Base-by-base conservation (phyloP, 192 early-diverging fungal species). In the Coemansia sp. region DNA sequence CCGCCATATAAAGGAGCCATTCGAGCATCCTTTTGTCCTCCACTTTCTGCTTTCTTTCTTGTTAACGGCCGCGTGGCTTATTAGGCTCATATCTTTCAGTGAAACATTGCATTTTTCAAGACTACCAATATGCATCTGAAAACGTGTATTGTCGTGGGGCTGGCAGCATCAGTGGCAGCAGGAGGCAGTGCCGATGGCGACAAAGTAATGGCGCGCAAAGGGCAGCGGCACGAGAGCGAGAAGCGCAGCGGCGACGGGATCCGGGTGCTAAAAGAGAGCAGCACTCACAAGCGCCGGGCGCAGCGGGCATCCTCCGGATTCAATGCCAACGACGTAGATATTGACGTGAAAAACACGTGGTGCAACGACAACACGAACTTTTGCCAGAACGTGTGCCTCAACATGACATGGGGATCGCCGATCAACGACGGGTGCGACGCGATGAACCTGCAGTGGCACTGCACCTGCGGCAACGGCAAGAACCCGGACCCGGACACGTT, bases 301-400 rank as follows among this genome's bases (percentile, higher is more conserved):
- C 44, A 31, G 55, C 68, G 72, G 44, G 57, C 59, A 1, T 58
- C 67, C 5, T 65, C 68, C 13, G 68, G 59, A 3, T 67, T 78
- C 46, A 55, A 78, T 44, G 18, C 78, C 8, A 54, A 58, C 65
- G 51, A 59, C 33, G 62, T 75, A 3, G 61, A 57, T 60, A 72
- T 67, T 41, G 64, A 61, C 35, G 62, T 69, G 35, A 71, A 72
- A 38, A 71, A 62, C 30, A 75, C 67, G 20, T 71, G 72, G 79
- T 80, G 79, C 48, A 72, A 67, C 57, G 64, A 80, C 55, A 75
- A 80, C 68, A 68, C 68, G 11, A 70, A 75, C 49, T 80, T 80
- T 53, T 80, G 79, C 63, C 38, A 68, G 33, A 80, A 80, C 65
- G 65, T 80, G 47, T 80, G 79, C 26, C 61, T 72, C 16, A 80